Conservation (phyloP, 75 land plant species). For the Cryptomeria japonica region DNA sequence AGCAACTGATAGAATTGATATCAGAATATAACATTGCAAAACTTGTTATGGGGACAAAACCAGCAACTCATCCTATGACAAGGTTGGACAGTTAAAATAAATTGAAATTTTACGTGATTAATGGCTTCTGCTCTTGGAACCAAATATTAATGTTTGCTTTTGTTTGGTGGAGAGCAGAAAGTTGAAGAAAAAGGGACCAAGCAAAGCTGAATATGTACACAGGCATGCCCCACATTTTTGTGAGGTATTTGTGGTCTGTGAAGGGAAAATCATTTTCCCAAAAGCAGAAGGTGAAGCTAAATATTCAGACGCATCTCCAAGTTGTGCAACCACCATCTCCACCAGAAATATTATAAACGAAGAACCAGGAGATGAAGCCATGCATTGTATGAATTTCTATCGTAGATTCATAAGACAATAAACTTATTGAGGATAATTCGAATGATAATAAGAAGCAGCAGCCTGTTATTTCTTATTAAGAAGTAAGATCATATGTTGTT, state of each 20-base stretch:
- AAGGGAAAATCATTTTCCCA: conserved; percentile 21
- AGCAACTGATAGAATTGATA: conserved; percentile 39
- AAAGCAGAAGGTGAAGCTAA: background rate
- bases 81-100: background rate
- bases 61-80: conserved; percentile 22
- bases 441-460: no score
- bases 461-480: no score
- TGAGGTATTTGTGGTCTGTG: conserved; percentile 27
- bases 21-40: conserved; percentile 34
- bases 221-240: conserved; percentile 43
- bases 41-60: conserved; percentile 43
- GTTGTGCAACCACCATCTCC: background rate
- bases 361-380: background rate
- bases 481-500: no score
- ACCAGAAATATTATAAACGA: background rate
- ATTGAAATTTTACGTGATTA: background rate
- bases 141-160: background rate
- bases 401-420: no score
- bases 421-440: no score
- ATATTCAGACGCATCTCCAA: background rate
- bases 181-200: conserved; percentile 8
- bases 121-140: background rate
- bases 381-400: no score
- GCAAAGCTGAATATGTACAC: conserved; percentile 29
- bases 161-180: background rate